Evolutionary conservation across 192 early-diverging fungal species (phyloP), one percentile per base, ranked within the genome.

Genomic region (Backusella psychrophila): DNA sequence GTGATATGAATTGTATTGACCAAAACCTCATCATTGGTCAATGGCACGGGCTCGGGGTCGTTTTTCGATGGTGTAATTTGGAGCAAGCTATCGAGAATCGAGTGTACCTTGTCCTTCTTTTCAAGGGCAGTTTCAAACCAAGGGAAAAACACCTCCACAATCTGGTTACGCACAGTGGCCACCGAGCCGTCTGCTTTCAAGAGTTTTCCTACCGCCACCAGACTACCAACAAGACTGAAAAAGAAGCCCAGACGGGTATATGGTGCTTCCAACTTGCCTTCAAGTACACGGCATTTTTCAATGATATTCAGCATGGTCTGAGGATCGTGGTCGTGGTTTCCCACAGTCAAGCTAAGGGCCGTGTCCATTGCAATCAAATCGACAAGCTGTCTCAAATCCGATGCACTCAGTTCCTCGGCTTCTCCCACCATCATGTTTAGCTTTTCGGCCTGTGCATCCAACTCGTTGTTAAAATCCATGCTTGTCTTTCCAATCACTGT

Each of bases 1-100:
- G 78, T 83, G 29, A 83, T 63, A 31, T 83, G 82, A 34, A 79
- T 52, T 0, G 77, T 31, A 56, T 83, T 83, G 23, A 83, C 53
- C 21, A 74, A 4, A 1, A 79, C 72, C 44, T 83, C 66, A 9
- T 83, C 82, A 0, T 72, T 52, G 19, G 63, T 66, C 34, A 83
- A 38, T 14, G 76, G 78, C 2, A 63, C 68, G 2, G 80, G 80
- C 8, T 63, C 63, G 19, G 74, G 52, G n/a, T 78, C 77, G 1
- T 72, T 73, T 33, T 78, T 78, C 15, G 77, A 78, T 9, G 77
- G 66, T n/a, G 17, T 9, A 26, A 78, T 31, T 6, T 67, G 14
- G 3, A 65, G 14, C 19, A 78, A 21, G 31, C 66, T 66, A 0
- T 33, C 74, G 26, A 56, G 11, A 11, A 63, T 36, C 21, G 66